Conservation (phyloP, 208 protist species). For the Herpetomonas samuelpessoai region DNA sequence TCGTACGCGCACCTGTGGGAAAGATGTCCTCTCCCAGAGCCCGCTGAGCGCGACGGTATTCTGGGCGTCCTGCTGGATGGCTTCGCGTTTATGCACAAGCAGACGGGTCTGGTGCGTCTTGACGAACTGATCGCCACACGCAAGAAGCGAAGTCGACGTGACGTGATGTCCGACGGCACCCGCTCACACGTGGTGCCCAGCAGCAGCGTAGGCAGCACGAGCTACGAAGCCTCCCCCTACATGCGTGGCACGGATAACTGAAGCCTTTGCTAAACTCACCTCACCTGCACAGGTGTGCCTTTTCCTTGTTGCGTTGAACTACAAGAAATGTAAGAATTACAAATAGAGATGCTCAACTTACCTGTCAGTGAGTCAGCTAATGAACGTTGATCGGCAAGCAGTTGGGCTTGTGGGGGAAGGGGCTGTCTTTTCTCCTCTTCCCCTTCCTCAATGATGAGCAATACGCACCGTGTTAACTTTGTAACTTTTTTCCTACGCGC, state of each 20-base stretch:
- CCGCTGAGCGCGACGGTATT: constrained; percentile 51
- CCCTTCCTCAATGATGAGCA: no score
- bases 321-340: no score
- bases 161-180: neutral
- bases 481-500: no score
- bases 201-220: constrained; percentile 9
- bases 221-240: constrained; percentile 6
- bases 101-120: constrained; percentile 47
- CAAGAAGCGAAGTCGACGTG: constrained; percentile 38
- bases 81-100: constrained; percentile 73
- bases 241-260: neutral
- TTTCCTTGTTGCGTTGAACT: no score
- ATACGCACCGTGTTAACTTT: no score
- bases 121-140: constrained; percentile 64
- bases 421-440: no score
- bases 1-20: constrained; percentile 22
- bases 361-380: no score
- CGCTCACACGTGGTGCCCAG: constrained; percentile 7
- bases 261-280: neutral
- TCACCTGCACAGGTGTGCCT: no score
- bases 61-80: constrained; percentile 70
- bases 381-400: no score
- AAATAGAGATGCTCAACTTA: no score
- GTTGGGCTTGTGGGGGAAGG: no score
- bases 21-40: constrained; percentile 17